Conservation (phyloP, 2,329 filamentous ascomycete genomes). For the Xylaria sp. region DNA sequence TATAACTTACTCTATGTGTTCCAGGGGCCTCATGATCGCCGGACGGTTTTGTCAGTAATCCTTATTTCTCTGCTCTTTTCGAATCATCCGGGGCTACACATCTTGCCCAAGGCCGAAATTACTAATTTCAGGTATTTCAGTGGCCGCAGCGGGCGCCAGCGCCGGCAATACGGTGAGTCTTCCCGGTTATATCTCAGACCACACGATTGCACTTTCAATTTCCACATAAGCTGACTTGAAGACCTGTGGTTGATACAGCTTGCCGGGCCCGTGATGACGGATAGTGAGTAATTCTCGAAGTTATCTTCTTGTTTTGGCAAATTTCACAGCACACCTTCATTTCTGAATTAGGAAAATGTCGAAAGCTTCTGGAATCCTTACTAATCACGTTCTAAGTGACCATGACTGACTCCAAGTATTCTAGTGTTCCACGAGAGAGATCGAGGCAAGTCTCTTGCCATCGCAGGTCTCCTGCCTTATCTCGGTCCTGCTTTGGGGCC, state of each 20-base stretch:
- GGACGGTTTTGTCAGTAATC: slow-evolving; percentile 42
- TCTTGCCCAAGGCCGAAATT: background rate
- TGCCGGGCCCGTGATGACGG: slow-evolving; percentile 50
- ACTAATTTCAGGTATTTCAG: background rate
- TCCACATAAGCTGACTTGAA: background rate
- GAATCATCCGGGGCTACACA: background rate
- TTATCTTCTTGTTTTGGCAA: too few species aligned
- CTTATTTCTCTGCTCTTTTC: too few species aligned
- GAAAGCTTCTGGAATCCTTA: too few species aligned
- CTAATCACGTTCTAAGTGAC: too few species aligned
- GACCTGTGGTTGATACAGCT: slow-evolving; percentile 40
- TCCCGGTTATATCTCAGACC: too few species aligned
- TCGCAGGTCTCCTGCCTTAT: slow-evolving; percentile 47
- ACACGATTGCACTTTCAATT: background rate
- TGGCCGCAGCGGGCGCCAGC: slow-evolving; percentile 46
- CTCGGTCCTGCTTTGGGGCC: slow-evolving; percentile 75
- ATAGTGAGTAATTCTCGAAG: slow-evolving; percentile 35
- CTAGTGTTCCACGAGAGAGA: slow-evolving; percentile 49
- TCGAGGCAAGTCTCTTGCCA: slow-evolving; percentile 51
- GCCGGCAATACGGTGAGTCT: slow-evolving; percentile 42
- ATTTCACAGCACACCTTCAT: too few species aligned
- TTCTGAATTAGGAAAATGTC: too few species aligned
- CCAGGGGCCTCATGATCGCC: slow-evolving; percentile 47
- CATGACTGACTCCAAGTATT: too few species aligned
- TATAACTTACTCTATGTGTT: background rate